phyloP scores from a whole-genome alignment of 306 rosid species.

The Rosa persica region DNA sequence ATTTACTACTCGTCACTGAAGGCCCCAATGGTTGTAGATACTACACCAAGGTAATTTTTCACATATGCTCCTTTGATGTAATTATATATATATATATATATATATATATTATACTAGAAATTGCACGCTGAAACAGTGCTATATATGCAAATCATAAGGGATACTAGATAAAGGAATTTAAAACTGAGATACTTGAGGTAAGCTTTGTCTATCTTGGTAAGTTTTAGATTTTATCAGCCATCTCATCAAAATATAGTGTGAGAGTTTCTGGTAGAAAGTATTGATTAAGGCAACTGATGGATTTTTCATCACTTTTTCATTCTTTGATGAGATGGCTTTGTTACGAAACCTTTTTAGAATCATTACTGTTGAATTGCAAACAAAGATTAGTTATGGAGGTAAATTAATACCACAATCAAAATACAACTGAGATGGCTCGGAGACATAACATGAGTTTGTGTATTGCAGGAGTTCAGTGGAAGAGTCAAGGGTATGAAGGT shows the following conservation, averaged over 20 bases:
- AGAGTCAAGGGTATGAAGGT: constrained; percentile 80
- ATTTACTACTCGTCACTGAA: constrained; percentile 87
- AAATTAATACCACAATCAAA: background rate
- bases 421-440: background rate
- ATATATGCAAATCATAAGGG: background rate
- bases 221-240: background rate
- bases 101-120: too few species aligned
- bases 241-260: background rate
- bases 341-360: background rate
- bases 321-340: background rate
- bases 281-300: background rate
- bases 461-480: constrained; percentile 74
- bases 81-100: background rate
- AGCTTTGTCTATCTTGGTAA: background rate
- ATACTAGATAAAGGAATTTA: background rate
- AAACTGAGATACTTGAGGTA: background rate
- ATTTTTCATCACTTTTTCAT: background rate
- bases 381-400: background rate
- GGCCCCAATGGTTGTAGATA: constrained; percentile 95
- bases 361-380: background rate
- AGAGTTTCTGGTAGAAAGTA: background rate
- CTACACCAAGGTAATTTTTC: constrained; percentile 74
- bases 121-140: background rate
- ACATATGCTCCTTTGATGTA: constrained; percentile 2
- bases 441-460: background rate